phyloP scores from a whole-genome alignment of 1,284 basidiomycete species.

The Microbotryum silenes-acaulis region DNA sequence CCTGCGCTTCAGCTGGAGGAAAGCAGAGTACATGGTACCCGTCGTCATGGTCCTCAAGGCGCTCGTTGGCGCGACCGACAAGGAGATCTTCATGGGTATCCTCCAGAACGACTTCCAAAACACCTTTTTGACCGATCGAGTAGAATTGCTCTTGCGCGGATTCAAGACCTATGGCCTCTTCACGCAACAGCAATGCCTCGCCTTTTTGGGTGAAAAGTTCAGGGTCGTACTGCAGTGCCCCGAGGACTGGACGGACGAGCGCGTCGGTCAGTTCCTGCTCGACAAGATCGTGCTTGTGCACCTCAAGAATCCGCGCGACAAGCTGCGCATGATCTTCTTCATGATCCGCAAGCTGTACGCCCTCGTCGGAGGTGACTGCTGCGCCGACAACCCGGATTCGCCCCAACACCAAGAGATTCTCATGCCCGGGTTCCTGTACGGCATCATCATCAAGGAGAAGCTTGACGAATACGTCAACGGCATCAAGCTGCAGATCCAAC shows the following conservation, averaged over 20 bases:
- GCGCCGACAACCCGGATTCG: constrained; percentile 95
- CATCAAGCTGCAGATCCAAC: constrained; percentile 62
- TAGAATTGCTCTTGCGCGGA: constrained; percentile 92
- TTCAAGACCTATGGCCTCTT: constrained; percentile 87
- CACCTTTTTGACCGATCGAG: constrained; percentile 94
- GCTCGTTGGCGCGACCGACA: constrained; percentile 86
- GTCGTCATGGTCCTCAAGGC: constrained; percentile 96
- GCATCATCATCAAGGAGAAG: constrained; percentile 97
- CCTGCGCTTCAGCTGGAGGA: constrained; percentile 92
- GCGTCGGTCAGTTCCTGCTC: constrained; percentile 76
- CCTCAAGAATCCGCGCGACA: constrained; percentile 80
- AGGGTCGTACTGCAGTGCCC: constrained; percentile 83
- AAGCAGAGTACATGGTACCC: constrained; percentile 98
- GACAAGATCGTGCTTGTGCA: constrained; percentile 86
- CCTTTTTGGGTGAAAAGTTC: constrained; percentile 98
- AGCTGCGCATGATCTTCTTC: constrained; percentile 93
- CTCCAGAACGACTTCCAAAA: constrained; percentile 96
- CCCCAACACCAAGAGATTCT: constrained; percentile 98
- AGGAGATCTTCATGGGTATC: constrained; percentile 95
- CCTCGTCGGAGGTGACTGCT: constrained; percentile 81
- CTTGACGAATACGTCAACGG: constrained; percentile 80
- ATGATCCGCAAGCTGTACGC: constrained; percentile 97
- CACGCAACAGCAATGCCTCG: constrained; percentile 87
- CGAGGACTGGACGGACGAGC: constrained; percentile 83
- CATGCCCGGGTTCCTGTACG: constrained; percentile 85